These are phyloP conservation scores for Exserohilum turcica DNA, from an alignment of 2,329 filamentous ascomycete genomes.

Conservation along the genomic window DNA sequence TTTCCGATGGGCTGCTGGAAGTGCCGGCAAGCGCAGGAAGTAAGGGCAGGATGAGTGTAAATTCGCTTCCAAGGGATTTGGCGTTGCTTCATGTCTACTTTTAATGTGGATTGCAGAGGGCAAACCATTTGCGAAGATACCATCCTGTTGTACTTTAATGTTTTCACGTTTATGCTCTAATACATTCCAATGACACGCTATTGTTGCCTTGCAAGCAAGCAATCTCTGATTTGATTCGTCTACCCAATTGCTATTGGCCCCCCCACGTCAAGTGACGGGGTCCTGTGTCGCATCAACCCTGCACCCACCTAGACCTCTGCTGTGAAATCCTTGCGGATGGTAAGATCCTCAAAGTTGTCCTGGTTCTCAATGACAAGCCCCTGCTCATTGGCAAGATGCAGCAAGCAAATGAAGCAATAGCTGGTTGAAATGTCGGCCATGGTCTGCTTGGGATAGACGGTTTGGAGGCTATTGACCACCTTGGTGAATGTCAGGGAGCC, in stretches of 20 bases:
- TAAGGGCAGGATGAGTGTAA: neutral
- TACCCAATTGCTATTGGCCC: neutral
- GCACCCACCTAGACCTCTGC: slow-evolving; percentile 48
- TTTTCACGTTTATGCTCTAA: neutral
- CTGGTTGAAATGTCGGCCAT: slow-evolving; percentile 96
- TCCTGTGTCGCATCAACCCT: slow-evolving; percentile 1
- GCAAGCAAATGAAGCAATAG: slow-evolving; percentile 87
- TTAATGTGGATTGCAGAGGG: slow-evolving; percentile 1
- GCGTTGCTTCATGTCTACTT: neutral
- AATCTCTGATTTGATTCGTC: neutral
- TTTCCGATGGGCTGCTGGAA: slow-evolving; percentile 32
- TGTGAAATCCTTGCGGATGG: slow-evolving; percentile 54
- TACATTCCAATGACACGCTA: neutral
- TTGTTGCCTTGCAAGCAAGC: neutral
- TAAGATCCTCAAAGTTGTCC: slow-evolving; percentile 56
- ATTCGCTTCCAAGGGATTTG: neutral
- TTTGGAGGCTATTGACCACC: slow-evolving; percentile 86
- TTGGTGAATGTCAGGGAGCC: slow-evolving; percentile 79
- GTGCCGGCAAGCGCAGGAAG: slow-evolving; percentile 12
- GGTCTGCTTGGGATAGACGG: slow-evolving; percentile 81
- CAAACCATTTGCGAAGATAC: slow-evolving; percentile 1
- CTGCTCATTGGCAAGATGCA: slow-evolving; percentile 93
- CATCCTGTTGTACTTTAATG: slow-evolving; percentile 1
- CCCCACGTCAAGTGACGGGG: neutral
- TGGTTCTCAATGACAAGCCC: slow-evolving; percentile 76